phyloP scores from a whole-genome alignment of 768 basidiomycete species.

The Termitomyces heimii region DNA sequence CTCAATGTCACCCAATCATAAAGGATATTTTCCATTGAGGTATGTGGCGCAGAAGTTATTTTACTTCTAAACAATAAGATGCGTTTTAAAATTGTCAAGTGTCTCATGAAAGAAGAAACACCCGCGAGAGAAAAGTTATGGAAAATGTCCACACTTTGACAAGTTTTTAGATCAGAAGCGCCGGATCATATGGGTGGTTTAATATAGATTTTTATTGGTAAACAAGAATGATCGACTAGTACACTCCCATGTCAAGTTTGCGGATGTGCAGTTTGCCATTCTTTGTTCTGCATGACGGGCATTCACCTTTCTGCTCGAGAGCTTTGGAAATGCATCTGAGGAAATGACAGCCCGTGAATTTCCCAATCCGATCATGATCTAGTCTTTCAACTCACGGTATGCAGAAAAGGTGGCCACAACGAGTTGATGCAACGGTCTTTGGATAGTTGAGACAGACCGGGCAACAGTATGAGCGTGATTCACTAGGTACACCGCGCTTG shows the following conservation, averaged over 20 bases:
- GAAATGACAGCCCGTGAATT: not conserved
- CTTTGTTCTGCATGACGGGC: constrained; percentile 5
- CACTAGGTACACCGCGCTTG: not conserved
- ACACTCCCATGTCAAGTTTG: constrained; percentile 5
- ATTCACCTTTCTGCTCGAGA: constrained; percentile 6
- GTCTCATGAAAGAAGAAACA: no score
- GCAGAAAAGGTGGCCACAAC: constrained; percentile 12
- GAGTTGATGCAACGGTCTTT: constrained; percentile 2
- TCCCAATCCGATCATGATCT: rapidly evolving
- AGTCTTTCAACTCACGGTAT: not conserved
- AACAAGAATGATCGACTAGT: not conserved
- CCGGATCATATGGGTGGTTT: no score
- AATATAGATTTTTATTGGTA: not conserved
- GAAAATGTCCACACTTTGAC: not conserved
- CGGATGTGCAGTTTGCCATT: constrained; percentile 4
- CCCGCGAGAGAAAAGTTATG: not conserved
- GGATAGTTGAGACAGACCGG: constrained; percentile 6
- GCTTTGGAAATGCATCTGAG: constrained; percentile 8
- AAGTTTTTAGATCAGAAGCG: no score
- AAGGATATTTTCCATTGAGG: no score
- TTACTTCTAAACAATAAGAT: no score
- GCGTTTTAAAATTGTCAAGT: rapidly evolving
- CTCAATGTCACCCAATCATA: not conserved
- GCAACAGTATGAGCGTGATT: constrained; percentile 4
- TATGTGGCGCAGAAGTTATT: not conserved